phyloP scores from a whole-genome alignment of 2,329 filamentous ascomycete genomes.

The Decorospora gaudefroyi region DNA sequence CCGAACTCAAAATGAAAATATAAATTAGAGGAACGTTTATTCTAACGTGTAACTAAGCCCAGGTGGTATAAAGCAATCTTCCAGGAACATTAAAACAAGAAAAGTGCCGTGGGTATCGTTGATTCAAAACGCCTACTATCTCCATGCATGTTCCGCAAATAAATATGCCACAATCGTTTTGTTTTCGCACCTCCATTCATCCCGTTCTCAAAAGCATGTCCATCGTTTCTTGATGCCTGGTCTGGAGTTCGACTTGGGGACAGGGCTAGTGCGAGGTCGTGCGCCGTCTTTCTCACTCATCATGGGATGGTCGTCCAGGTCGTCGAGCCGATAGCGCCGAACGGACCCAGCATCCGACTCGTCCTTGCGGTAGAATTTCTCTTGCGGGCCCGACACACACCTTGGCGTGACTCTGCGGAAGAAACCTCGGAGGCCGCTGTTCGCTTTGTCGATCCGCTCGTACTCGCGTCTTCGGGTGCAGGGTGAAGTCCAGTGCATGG shows the following conservation, averaged over 20 bases:
- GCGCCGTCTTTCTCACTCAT: constrained; percentile 28
- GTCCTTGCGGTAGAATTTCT: constrained; percentile 46
- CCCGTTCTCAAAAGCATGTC: constrained; percentile 41
- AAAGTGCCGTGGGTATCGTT: constrained; percentile 41
- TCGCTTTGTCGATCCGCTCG: constrained; percentile 45
- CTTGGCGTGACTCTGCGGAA: constrained; percentile 39
- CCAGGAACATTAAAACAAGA: constrained; percentile 24
- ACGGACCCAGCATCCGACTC: constrained; percentile 45
- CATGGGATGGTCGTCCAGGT: constrained; percentile 27
- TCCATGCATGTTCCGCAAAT: constrained; percentile 25
- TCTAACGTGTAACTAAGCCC: constrained; percentile 24
- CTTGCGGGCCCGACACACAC: constrained; percentile 41
- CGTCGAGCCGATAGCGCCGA: constrained; percentile 44
- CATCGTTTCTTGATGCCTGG: constrained; percentile 25
- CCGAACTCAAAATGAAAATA: background rate
- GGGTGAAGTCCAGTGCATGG: constrained; percentile 47
- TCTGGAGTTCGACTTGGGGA: constrained; percentile 15
- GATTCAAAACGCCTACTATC: constrained; percentile 25
- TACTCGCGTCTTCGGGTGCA: constrained; percentile 44
- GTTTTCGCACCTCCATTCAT: background rate
- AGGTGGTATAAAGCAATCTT: constrained; percentile 22
- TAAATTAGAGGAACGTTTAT: constrained; percentile 17
- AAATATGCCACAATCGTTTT: constrained; percentile 10
- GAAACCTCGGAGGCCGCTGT: constrained; percentile 45
- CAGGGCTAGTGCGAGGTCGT: constrained; percentile 18